Percentiles rank a stretch among this genome's conserved stretches.
Evolutionary conservation across 176 grass and related monocot genomes (phyloP).

Genomic region (Triticum aestivum): DNA sequence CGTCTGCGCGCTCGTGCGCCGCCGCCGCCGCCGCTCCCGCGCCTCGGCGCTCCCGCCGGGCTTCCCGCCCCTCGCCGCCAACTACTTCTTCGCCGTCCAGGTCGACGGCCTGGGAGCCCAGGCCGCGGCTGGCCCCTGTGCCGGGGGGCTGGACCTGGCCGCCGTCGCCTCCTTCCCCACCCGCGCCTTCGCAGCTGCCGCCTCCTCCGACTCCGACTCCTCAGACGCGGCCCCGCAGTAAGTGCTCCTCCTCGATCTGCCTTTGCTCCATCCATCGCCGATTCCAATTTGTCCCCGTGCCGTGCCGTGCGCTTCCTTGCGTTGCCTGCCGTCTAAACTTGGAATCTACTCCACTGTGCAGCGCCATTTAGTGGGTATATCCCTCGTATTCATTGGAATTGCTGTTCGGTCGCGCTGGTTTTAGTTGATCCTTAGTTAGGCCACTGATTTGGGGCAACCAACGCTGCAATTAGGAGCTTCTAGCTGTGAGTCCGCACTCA

Average conservation of each 20-base stretch:
- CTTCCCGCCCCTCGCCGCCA: conserved; percentile 33
- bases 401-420: conserved; percentile 3
- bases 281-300: conserved; percentile 1
- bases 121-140: not conserved
- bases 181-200: not conserved
- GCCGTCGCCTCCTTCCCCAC: conserved; percentile 38
- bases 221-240: conserved; percentile 27
- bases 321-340: conserved; percentile 20
- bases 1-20: conserved; percentile 72
- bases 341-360: conserved; percentile 2
- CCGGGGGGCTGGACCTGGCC: conserved; percentile 20
- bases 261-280: not conserved
- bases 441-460: not conserved
- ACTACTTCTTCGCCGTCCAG: conserved; percentile 20
- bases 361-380: not conserved
- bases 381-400: not conserved
- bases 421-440: no score
- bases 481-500: conserved; percentile 4
- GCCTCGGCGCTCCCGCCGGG: conserved; percentile 31
- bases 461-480: not conserved
- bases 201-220: not conserved
- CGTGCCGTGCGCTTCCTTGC: not conserved
- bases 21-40: conserved; percentile 33
- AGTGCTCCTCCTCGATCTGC: not conserved
- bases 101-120: not conserved